These are phyloP conservation scores for Otatea glauca DNA, from an alignment of 176 grass and related monocot genomes.

Conservation along the genomic window DNA sequence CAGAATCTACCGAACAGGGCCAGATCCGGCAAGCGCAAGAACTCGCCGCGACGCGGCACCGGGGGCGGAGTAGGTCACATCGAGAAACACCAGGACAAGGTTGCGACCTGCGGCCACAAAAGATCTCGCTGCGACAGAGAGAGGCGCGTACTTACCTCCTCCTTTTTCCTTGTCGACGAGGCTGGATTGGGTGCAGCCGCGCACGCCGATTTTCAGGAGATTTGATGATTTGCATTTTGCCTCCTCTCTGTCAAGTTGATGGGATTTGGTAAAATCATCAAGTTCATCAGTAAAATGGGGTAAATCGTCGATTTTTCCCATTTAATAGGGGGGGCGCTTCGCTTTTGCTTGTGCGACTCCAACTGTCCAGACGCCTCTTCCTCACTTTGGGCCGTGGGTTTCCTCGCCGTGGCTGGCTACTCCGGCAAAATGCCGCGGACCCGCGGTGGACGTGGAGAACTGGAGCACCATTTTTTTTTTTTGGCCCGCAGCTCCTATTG, in stretches of 20 bases:
- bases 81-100: background rate
- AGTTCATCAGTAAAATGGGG: too few relatives aligned
- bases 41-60: background rate
- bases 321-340: constrained; percentile 37
- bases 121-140: background rate
- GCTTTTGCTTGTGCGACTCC: background rate
- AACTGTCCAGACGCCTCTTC: constrained; percentile 29
- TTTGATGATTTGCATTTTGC: too few relatives aligned
- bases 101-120: too few relatives aligned
- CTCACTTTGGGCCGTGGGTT: constrained; percentile 19
- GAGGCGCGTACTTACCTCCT: constrained; percentile 33
- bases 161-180: too few relatives aligned
- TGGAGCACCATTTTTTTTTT: too few relatives aligned
- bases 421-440: constrained; percentile 35
- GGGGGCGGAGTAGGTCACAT: background rate
- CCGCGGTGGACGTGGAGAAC: too few relatives aligned
- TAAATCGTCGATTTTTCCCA: too few relatives aligned
- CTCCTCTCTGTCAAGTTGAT: too few relatives aligned
- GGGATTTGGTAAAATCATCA: too few relatives aligned
- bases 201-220: too few relatives aligned
- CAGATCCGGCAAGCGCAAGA: constrained; percentile 37
- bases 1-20: background rate
- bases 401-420: constrained; percentile 42
- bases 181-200: too few relatives aligned
- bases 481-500: background rate